Conservation (phyloP, 768 basidiomycete species). For the Leccinum boreale region DNA sequence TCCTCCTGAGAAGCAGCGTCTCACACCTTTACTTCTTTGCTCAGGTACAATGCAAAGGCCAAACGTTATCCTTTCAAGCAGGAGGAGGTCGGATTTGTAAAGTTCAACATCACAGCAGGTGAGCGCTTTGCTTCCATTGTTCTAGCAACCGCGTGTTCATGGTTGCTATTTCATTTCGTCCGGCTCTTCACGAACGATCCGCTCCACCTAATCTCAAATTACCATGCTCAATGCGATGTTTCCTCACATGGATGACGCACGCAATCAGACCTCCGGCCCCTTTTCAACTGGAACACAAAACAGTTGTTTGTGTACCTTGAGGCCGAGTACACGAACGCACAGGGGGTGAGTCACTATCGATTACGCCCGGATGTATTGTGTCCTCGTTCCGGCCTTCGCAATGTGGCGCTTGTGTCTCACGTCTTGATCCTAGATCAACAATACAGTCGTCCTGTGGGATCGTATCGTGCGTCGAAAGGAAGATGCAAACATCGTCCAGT, state of each 20-base stretch:
- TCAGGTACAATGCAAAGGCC: slow-evolving; percentile 46
- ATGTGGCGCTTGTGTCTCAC: slow-evolving; percentile 6
- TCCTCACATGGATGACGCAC: neutral
- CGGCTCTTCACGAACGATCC: slow-evolving; percentile 7
- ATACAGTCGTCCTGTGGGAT: slow-evolving; percentile 89
- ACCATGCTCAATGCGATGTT: slow-evolving; percentile 8
- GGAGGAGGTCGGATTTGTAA: slow-evolving; percentile 76
- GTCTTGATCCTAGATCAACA: slow-evolving; percentile 47
- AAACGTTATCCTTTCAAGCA: slow-evolving; percentile 56
- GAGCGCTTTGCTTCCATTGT: slow-evolving; percentile 32
- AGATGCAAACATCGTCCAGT: slow-evolving; percentile 55
- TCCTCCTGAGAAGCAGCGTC: slow-evolving; percentile 8
- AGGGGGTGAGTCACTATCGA: slow-evolving; percentile 55
- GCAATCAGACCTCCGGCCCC: slow-evolving; percentile 65
- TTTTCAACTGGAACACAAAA: slow-evolving; percentile 98
- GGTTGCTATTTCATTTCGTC: slow-evolving; percentile 26
- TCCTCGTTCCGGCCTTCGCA: slow-evolving; percentile 16
- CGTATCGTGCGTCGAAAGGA: slow-evolving; percentile 80
- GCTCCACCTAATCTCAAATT: slow-evolving; percentile 14
- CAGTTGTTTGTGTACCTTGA: slow-evolving; percentile 85
- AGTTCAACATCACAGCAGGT: slow-evolving; percentile 83
- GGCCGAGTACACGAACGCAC: slow-evolving; percentile 73
- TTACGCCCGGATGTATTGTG: slow-evolving; percentile 1
- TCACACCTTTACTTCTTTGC: slow-evolving; percentile 9
- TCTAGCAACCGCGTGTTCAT: slow-evolving; percentile 20